A percentile compares a stretch with the other conserved stretches of the same genome.
phyloP scores from a whole-genome alignment of 208 protist genomes.

The Trypanosoma avium region DNA sequence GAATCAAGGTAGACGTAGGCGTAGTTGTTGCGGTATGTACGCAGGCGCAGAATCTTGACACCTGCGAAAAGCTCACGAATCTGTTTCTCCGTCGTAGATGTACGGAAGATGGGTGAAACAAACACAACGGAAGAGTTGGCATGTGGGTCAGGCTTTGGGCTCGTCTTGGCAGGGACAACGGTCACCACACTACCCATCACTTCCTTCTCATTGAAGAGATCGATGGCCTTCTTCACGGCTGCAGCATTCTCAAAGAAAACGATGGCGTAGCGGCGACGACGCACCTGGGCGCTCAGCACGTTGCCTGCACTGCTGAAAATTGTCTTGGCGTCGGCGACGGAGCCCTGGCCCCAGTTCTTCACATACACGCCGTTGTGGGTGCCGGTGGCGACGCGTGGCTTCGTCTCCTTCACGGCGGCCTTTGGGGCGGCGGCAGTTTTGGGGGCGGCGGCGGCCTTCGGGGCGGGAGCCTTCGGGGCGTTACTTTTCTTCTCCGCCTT shows the following conservation, averaged over 20 bases:
- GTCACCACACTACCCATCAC: constrained; percentile 62
- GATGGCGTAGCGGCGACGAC: constrained; percentile 77
- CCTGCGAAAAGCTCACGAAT: constrained; percentile 69
- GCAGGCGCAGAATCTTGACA: constrained; percentile 70
- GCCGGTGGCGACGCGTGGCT: constrained; percentile 34
- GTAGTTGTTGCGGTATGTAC: constrained; percentile 83
- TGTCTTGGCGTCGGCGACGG: constrained; percentile 54
- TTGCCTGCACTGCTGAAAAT: constrained; percentile 65
- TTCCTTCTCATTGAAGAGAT: constrained; percentile 87
- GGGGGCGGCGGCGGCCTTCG: constrained; percentile 32
- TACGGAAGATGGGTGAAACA: constrained; percentile 81
- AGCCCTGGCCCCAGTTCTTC: constrained; percentile 83
- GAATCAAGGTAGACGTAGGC: constrained; percentile 80
- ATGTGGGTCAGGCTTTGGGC: constrained; percentile 73
- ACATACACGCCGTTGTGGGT: constrained; percentile 77
- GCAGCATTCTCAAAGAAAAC: constrained; percentile 81
- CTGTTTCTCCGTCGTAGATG: constrained; percentile 62
- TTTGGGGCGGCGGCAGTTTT: constrained; percentile 27
- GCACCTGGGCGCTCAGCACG: constrained; percentile 56
- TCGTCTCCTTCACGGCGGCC: constrained; percentile 22
- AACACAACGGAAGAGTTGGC: constrained; percentile 75
- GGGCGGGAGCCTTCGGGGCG: constrained; percentile 44
- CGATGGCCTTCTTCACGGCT: constrained; percentile 86
- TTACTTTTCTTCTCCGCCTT: constrained; percentile 49
- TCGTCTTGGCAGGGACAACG: constrained; percentile 69